Evolutionary conservation across 441 rosid genomes (phyloP), one percentile per base, ranked within the genome.

Genomic region (Caryocar brasiliense): DNA sequence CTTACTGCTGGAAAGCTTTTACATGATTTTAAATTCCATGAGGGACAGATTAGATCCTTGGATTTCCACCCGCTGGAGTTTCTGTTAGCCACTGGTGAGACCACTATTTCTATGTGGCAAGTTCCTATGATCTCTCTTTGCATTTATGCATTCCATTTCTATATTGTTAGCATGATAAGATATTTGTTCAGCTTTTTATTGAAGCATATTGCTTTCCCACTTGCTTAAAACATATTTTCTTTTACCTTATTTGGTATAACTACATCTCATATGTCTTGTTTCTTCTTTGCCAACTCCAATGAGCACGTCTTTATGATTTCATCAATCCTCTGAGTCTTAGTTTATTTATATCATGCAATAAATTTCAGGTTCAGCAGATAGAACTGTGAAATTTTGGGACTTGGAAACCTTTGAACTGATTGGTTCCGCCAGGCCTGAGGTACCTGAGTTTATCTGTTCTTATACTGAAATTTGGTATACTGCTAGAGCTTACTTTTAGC

Each of bases 1-100:
- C 77, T 93, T 56, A 93, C 96, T 27, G 96, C 99, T 59, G 97
- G 99, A 65, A 93, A 93, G 77, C 91, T 82, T 57, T 68, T 93
- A 67, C 94, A 93, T 62, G 99, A 93, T 53, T 93, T 89, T 68
- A 89, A 82, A 67, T 81, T 73, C 68, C 97, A 86, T 59, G 97
- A 89, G 58, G 88, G 95, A 54, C 85, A 74, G 54, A 84, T 93
- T 24, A 71, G 79, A 50, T 86, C 96, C 38, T 51, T 93, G 43
- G 95, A 84, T 56, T 93, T 93, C 66, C 99, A 93, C 60, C 99
- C 99, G 13, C 81, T 84, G 39, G 99, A 93, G 74, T 86, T 88
- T 76, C 99, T 93, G 43, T 73, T 93, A 38, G 97, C 95, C 49
- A 88, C 99, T 18, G 99, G 99, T 86, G 54, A 69, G 73, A 47